Percentiles rank a stretch among this genome's conserved stretches.
Evolutionary conservation across 2,329 filamentous ascomycete species (phyloP).

Genomic region (Arthrobotrys conoides): DNA sequence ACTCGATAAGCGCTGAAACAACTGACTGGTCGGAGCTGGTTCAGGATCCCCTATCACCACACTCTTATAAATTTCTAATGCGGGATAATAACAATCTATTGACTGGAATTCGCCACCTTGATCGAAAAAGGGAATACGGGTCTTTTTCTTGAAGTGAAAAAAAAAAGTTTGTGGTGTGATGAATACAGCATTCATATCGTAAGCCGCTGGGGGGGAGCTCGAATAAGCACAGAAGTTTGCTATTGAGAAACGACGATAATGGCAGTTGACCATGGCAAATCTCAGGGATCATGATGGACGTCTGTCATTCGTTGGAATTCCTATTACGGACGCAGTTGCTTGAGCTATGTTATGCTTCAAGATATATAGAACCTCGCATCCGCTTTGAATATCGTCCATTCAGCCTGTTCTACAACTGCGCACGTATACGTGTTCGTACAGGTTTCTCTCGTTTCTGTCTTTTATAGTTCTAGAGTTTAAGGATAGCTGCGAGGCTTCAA

Average conservation of each 20-base stretch:
- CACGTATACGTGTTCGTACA: slow-evolving; percentile 45
- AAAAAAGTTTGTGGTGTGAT: slow-evolving; percentile 44
- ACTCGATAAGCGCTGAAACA: slow-evolving; percentile 51
- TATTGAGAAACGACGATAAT: slow-evolving; percentile 34
- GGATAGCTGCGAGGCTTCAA: slow-evolving; percentile 55
- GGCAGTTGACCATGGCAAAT: slow-evolving; percentile 29
- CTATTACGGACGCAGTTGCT: slow-evolving; percentile 4
- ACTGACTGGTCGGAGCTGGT: slow-evolving; percentile 41
- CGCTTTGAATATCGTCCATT: slow-evolving; percentile 16
- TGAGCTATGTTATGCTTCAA: slow-evolving; percentile 20
- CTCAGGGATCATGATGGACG: slow-evolving; percentile 46
- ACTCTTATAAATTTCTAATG: slow-evolving; percentile 21
- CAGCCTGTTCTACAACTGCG: slow-evolving; percentile 21
- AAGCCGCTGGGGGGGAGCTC: slow-evolving; percentile 19
- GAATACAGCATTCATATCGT: slow-evolving; percentile 30
- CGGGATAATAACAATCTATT: slow-evolving; percentile 33
- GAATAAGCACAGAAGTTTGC: slow-evolving; percentile 41
- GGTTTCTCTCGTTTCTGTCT: slow-evolving; percentile 50
- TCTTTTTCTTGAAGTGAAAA: slow-evolving; percentile 2
- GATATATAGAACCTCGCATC: slow-evolving; percentile 51
- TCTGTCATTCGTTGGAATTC: slow-evolving; percentile 44
- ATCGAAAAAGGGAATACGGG: slow-evolving; percentile 37
- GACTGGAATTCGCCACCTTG: slow-evolving; percentile 14
- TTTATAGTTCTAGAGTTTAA: slow-evolving; percentile 25
- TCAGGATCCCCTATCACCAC: slow-evolving; percentile 39